phyloP scores from a whole-genome alignment of 805 yeast species.

The Myxozyma kluyveri region DNA sequence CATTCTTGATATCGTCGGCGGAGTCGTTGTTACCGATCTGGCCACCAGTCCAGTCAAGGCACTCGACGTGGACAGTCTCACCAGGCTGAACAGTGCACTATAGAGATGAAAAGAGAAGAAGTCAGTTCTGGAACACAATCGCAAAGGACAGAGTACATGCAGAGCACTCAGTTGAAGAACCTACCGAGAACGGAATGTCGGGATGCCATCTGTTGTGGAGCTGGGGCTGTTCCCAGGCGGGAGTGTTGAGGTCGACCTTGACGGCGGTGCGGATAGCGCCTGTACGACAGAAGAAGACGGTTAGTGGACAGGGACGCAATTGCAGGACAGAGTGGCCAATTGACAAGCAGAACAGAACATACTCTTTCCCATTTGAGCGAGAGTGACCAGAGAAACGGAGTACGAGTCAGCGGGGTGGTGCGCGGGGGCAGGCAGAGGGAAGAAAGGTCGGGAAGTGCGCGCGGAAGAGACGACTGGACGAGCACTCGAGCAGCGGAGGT shows the following conservation, averaged over 20 bases:
- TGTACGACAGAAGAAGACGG: neutral
- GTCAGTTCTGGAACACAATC: neutral
- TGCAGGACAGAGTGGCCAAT: neutral
- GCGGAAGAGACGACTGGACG: neutral
- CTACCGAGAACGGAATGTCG: slow-evolving; percentile 45
- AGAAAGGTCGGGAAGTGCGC: neutral
- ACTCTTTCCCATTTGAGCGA: slow-evolving; percentile 7
- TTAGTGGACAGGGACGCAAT: neutral
- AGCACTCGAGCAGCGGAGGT: neutral
- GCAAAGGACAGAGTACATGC: neutral
- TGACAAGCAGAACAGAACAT: neutral
- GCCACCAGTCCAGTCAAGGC: slow-evolving; percentile 57
- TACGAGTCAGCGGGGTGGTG: neutral
- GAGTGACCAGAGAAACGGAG: neutral
- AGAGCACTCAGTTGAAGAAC: slow-evolving; percentile 1
- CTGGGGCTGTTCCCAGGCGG: slow-evolving; percentile 49
- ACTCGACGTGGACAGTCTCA: slow-evolving; percentile 49
- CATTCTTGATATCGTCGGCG: slow-evolving; percentile 49
- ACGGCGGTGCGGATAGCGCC: slow-evolving; percentile 42
- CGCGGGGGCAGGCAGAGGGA: neutral
- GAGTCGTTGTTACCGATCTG: slow-evolving; percentile 48
- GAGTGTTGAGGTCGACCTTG: slow-evolving; percentile 44
- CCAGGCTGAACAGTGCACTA: slow-evolving; percentile 41
- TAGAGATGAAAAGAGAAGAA: too few species aligned
- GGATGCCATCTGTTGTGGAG: slow-evolving; percentile 57